Base-by-base conservation (phyloP, 129 eudicot species). In the Smallanthus sonchifolius region DNA sequence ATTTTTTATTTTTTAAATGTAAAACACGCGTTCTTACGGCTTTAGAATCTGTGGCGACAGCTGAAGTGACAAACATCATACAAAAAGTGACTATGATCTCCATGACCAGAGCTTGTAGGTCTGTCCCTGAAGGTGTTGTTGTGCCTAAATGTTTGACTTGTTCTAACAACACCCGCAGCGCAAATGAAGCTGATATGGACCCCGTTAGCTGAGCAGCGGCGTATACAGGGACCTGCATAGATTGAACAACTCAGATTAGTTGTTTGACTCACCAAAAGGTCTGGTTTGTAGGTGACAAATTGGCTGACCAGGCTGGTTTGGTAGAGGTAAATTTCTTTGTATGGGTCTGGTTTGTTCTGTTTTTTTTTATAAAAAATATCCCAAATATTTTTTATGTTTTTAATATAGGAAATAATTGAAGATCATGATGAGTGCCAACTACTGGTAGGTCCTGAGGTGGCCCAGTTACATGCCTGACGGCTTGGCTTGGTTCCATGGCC, bases 1-100 rank as follows among this genome's bases (percentile, higher is more conserved):
- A 44, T 19, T 7, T 1, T 7, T 60, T 36, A 13, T 38, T 71
- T 2, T 62, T 10, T 62, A 47, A 48, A 19, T 16, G 14, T 20
- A 11, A 47, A 13, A 17, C 4, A n/a, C 1, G 13, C 0, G 14
- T 66, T 66, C 56, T 52, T 65, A 75, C 80, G 15, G 80, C 80
- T 66, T 75, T 75, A 66, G 80, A 66, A 69, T 92, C 96, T 15
- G 95, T 92, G 1, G 98, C 91, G 2, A 89, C 96, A 2, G 96
- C 96, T 2, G 86, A 92, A 54, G 95, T 88, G 77, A 92, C 77
- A 75, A 87, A 86, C 98, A 92, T 92, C 98, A 92, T 89, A 2
- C 81, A 67, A 45, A 89, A 92, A 9, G 98, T 89, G 16, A 92
- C 92, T 2, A 89, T 88, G 34, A 89, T 85, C 75, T 92, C 98